Base-by-base conservation (phyloP, 257 asterid species). In the Penstemon davidsonii region DNA sequence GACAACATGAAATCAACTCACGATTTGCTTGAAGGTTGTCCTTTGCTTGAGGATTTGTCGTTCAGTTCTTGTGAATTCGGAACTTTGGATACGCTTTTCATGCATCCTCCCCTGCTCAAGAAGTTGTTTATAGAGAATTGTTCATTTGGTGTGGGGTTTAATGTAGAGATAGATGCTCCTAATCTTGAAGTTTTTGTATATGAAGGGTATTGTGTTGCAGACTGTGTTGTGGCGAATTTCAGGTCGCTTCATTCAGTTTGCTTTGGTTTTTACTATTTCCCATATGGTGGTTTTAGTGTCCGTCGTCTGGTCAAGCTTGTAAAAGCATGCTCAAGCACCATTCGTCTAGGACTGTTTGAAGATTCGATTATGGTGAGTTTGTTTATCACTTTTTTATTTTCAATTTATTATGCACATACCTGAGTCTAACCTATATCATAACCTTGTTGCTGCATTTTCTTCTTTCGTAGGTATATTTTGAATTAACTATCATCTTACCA, bases 1-100 rank as follows among this genome's bases (percentile, higher is more conserved):
- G 43, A 25, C 5, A 42, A 62, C 8, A 36, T 15, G 18, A 15
- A 15, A 15, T 15, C 10, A 3, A n/a, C 45, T 11, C 18, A 43
- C 8, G 55, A 44, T 18, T 62, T 62, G 55, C 10, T 62, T 8
- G 8, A n/a, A 15, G 67, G 67, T 7, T 62, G 67, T 45, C 55
- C 67, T 9, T 33, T n/a, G 13, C 67, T 62, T 5, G 42, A 62
- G 9, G 13, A 47, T 4, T 47, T 47, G 53, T 8, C 15, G 13
- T 0, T 47, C 15, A 47, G 3, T 9, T n/a, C 4, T 47, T 47
- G 15, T 11, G 15, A 47, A 3, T 47, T 47, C 4, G 13, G 15
- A 47, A 4, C 2, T 47, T 5, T 5, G 4, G 53, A 47, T 7
- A 47, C n/a, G 3, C 53, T 9, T 47, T 9, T 8, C 53, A 47